Conservation (phyloP, 2,329 filamentous ascomycete genomes). For the Chaetomium sp. region DNA sequence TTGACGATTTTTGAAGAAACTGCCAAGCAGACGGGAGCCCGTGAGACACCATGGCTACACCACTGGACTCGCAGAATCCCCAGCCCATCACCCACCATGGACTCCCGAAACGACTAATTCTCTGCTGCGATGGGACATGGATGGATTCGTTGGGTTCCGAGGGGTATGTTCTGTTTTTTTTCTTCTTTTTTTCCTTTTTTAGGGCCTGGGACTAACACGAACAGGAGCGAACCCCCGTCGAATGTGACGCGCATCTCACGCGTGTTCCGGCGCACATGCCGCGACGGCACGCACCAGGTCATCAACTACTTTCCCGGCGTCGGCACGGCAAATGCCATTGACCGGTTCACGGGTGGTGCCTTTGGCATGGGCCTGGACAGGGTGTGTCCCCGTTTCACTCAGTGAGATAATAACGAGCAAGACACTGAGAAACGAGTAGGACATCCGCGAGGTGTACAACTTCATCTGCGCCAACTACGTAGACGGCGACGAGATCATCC, state of each 20-base stretch:
- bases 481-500: slow-evolving; percentile 31
- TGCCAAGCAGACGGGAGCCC: too few species aligned
- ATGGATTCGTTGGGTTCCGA: slow-evolving; percentile 28
- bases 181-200: background rate
- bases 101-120: slow-evolving; percentile 25
- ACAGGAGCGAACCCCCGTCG: slow-evolving; percentile 23
- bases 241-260: slow-evolving; percentile 28
- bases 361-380: slow-evolving; percentile 30
- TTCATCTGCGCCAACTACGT: slow-evolving; percentile 34
- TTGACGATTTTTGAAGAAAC: background rate
- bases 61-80: slow-evolving; percentile 2
- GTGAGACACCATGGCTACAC: slow-evolving; percentile 15
- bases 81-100: background rate
- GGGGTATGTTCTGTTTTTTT: slow-evolving; percentile 10
- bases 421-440: too few species aligned
- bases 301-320: slow-evolving; percentile 30
- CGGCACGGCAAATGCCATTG: slow-evolving; percentile 26
- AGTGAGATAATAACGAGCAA: background rate
- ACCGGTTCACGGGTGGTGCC: slow-evolving; percentile 28
- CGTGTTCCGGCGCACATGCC: slow-evolving; percentile 23
- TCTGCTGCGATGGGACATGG: slow-evolving; percentile 32
- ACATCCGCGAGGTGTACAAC: slow-evolving; percentile 33
- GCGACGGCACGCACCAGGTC: slow-evolving; percentile 26
- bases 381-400: background rate
- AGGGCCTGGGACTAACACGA: background rate